Percentiles rank a stretch among this genome's conserved stretches.
phyloP scores from a whole-genome alignment of 2,329 filamentous ascomycete species.

The Sarocladium kiliense region DNA sequence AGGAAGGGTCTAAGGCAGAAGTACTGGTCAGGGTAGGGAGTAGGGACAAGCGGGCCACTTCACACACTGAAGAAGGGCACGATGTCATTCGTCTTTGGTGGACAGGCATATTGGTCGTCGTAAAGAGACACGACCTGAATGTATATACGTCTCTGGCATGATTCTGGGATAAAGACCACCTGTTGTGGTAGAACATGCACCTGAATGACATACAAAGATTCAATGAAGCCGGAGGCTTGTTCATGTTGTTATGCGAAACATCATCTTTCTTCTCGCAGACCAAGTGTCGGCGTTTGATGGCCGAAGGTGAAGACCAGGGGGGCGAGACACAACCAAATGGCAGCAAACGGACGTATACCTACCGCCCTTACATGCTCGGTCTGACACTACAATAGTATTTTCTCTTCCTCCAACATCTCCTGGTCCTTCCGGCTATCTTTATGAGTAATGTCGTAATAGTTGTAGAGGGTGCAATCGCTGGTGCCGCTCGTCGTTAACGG shows the following conservation, averaged over 20 bases:
- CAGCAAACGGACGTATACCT: no score
- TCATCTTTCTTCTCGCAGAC: no score
- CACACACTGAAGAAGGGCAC: background rate
- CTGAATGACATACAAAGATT: background rate
- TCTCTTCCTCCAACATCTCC: no score
- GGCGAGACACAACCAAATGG: no score
- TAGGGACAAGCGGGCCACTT: background rate
- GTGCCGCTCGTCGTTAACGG: no score
- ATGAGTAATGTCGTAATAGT: no score
- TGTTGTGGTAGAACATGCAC: background rate
- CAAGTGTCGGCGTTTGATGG: no score
- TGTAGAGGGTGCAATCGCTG: no score
- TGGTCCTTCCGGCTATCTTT: no score
- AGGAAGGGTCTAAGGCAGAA: background rate
- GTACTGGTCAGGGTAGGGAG: slow-evolving; percentile 3
- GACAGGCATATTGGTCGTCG: slow-evolving; percentile 1
- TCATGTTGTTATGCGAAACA: background rate
- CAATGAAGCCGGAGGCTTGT: background rate
- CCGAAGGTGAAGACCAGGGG: no score
- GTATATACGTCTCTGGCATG: background rate
- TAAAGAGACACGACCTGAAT: background rate
- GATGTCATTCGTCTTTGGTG: background rate
- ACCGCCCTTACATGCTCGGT: no score
- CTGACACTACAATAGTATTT: no score
- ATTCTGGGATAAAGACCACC: background rate